These are phyloP conservation scores for Besnoitia besnoiti DNA, from an alignment of 169 alveolate species.

Conservation along the genomic window DNA sequence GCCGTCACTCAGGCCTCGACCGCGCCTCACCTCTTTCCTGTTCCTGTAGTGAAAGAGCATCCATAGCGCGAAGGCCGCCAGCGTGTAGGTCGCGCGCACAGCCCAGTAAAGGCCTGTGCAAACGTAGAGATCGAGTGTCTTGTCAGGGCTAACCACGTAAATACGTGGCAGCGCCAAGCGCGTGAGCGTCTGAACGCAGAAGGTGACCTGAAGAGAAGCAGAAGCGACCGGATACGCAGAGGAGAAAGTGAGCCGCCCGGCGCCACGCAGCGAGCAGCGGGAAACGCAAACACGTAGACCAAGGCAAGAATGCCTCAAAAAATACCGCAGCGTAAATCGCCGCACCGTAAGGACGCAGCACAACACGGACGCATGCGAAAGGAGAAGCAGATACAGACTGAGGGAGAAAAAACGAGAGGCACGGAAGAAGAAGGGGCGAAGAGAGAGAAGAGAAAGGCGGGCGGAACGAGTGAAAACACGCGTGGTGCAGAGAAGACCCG, in stretches of 20 bases:
- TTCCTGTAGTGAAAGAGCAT: constrained; percentile 82
- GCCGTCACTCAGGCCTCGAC: constrained; percentile 43
- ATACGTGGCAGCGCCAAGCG: constrained; percentile 82
- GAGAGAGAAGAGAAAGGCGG: background rate
- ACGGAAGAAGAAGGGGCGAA: background rate
- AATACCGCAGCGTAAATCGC: too few relatives aligned
- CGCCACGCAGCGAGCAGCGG: too few relatives aligned
- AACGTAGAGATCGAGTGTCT: constrained; percentile 12
- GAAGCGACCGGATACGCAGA: background rate
- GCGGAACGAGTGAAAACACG: background rate
- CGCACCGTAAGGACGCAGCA: too few relatives aligned
- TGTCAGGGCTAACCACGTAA: constrained; percentile 72
- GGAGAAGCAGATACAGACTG: too few relatives aligned
- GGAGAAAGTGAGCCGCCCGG: too few relatives aligned
- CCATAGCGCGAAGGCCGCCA: constrained; percentile 85
- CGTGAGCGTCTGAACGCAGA: constrained; percentile 83
- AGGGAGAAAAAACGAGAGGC: too few relatives aligned
- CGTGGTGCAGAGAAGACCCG: background rate
- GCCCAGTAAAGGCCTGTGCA: constrained; percentile 83
- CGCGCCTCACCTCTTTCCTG: constrained; percentile 50
- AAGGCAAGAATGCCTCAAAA: too few relatives aligned
- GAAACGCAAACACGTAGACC: too few relatives aligned
- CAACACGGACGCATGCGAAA: too few relatives aligned
- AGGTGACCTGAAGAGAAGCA: constrained; percentile 73
- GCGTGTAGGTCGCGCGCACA: constrained; percentile 83